A percentile compares a stretch with the other conserved stretches of the same genome.
These are phyloP conservation scores for Nematocida ausubeli DNA, from an alignment of 371 early-diverging fungal species.

Conservation along the genomic window DNA sequence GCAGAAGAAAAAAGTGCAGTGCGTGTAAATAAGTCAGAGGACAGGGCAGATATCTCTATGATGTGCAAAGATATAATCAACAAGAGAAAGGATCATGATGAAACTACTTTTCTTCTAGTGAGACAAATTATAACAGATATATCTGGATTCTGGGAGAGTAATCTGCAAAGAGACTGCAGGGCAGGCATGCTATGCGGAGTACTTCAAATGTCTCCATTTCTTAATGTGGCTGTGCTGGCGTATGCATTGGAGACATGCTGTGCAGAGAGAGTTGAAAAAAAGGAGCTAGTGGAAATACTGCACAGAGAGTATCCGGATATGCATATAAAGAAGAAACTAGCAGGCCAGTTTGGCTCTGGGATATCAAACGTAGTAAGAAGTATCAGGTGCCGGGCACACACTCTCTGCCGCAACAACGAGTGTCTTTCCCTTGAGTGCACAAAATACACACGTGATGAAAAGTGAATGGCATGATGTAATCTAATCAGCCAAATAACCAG, in stretches of 20 bases:
- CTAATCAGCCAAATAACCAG: no score
- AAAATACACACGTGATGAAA: no score
- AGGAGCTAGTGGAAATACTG: neutral
- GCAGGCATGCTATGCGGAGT: neutral
- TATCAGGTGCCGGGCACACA: constrained; percentile 32
- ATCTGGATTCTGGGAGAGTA: neutral
- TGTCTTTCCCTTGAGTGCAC: constrained; percentile 47
- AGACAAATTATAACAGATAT: neutral
- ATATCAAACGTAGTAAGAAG: constrained; percentile 25
- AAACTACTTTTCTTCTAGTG: neutral
- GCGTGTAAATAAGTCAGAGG: neutral
- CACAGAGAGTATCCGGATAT: neutral
- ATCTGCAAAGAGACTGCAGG: constrained; percentile 42
- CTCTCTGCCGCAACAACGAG: constrained; percentile 39
- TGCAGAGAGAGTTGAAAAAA: constrained; percentile 14
- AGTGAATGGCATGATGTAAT: no score
- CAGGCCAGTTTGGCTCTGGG: constrained; percentile 52
- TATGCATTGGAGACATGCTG: neutral
- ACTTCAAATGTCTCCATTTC: constrained; percentile 16
- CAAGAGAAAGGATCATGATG: neutral
- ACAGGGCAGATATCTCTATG: neutral
- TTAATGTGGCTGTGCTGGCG: neutral
- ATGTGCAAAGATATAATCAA: neutral
- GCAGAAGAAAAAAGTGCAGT: neutral
- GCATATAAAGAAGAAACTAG: constrained; percentile 12